Evolutionary conservation across 2,329 filamentous ascomycete species (phyloP), one percentile per base, ranked within the genome.

Genomic region (Penicillium sp.): DNA sequence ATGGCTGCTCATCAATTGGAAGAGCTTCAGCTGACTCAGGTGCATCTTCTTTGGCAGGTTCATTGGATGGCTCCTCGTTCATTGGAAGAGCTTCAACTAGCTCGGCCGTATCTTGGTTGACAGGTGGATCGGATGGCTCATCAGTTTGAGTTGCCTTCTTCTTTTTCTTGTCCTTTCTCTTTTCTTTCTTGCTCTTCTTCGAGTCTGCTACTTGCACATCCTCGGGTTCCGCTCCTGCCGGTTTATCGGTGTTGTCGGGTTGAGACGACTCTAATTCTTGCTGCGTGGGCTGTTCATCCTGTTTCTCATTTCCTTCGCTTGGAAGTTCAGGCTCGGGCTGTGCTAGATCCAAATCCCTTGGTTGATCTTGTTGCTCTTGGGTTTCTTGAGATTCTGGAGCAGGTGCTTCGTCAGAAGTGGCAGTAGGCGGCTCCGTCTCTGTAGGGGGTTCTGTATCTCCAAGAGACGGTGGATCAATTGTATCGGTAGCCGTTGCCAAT

Each of bases 141-240:
- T 62, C 65, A 21, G 61, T 63, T 43, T 54, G 50, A 1, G 47
- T 20, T 3, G 56, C 46, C 43, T 54, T 54, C 24, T 57, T 57
- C 38, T 52, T 52, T 21, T 50, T 57, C 46, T 50, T 67, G 62
- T 54, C 64, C 45, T 65, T 68, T 55, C 72, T 75, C 64, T 74
- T 74, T 23, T 66, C 65, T 59, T 73, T 73, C 58, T 72, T 73
- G 11, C 57, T 58, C 56, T 68, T 73, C 52, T 60, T 61, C 9
- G 60, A 59, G 52, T 59, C 59, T 42, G 58, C 11, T 6, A 9
- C 14, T 8, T 53, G n/a, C 8, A 47, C 48, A 11, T 59, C 47
- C n/a, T 52, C 33, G 18, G 14, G n/a, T 20, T 47, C 48, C 1
- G 38, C 42, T 16, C 21, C 26, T 20, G 24, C 16, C 2, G 24